Evolutionary conservation across 176 grass and related monocot species (phyloP), one percentile per base, ranked within the genome.

Genomic region (Avena atlantica): DNA sequence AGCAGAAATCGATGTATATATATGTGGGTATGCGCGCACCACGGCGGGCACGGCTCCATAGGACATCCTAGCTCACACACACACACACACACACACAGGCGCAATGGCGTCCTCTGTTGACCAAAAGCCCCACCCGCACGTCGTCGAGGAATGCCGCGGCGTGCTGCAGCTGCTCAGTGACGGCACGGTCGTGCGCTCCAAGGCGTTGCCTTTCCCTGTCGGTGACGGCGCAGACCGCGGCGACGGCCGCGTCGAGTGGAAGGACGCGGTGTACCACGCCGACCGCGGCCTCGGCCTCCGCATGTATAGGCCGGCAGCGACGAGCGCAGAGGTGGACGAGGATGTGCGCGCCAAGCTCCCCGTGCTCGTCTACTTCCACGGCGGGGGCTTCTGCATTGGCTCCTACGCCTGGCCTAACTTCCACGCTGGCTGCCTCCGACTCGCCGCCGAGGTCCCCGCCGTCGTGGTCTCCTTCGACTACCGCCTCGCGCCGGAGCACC

Each of bases 401-500:
- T 70, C 67, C 15, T 70, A 16, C 29, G 67, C 34, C 31, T 70
- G 67, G 67, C 67, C 67, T 16, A 70, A 70, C 16, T 70, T 59
- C 70, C 91, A 93, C 19, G 78, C 85, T 27, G 36, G 34, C 65
- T 90, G 88, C 69, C 70, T 70, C 77, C 85, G 88, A 68, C 91
- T 87, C 81, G 81, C 91, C 37, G 81, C 77, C 53, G 81, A 87
- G n/a, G 70, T 93, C 68, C 61, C 61, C 8, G 88, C 70, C 12
- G 4, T 90, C 21, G 75, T 93, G 49, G 36, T 90, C 81, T 80
- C 91, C 42, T 84, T 86, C 23, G 92, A 91, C 84, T 94, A 94
- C 70, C 87, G 87, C 51, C 89, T 94, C 57, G 87, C 92, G 7
- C 92, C 92, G 5, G 92, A 91, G 76, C 84, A 94, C 83, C 92